These are phyloP conservation scores for Glycine tomentella DNA, from an alignment of 306 rosid genomes.

Conservation along the genomic window DNA sequence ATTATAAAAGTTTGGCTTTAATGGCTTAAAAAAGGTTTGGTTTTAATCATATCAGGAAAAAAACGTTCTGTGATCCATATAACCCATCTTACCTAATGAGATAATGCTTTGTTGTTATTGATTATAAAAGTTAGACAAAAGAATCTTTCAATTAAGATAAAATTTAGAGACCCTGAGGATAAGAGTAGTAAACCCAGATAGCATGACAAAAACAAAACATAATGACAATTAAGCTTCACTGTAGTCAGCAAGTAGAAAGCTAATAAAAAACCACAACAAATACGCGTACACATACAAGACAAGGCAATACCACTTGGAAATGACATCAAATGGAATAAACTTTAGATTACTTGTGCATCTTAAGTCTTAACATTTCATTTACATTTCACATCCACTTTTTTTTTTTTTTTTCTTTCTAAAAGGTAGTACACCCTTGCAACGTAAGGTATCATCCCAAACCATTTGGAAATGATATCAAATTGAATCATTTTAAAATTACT, in stretches of 20 bases:
- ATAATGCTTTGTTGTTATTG: not conserved
- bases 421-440: not conserved
- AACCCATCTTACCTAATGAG: too few relatives aligned
- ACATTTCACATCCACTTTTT: not conserved
- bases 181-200: not conserved
- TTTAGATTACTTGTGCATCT: not conserved
- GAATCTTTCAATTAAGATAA: not conserved
- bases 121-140: not conserved
- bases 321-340: not conserved
- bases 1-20: too few relatives aligned
- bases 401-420: not conserved
- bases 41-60: too few relatives aligned
- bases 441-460: not conserved
- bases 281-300: not conserved
- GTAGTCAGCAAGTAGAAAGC: not conserved
- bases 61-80: too few relatives aligned
- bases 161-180: not conserved
- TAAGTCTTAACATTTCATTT: not conserved
- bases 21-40: too few relatives aligned
- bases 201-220: not conserved
- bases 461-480: not conserved
- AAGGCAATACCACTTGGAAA: not conserved
- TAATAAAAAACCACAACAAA: constrained; percentile 9
- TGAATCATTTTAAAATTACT: not conserved
- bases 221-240: not conserved